A percentile compares a stretch with the other conserved stretches of the same genome.
phyloP scores from a whole-genome alignment of 306 rosid genomes.

The Lathyrus sativus region DNA sequence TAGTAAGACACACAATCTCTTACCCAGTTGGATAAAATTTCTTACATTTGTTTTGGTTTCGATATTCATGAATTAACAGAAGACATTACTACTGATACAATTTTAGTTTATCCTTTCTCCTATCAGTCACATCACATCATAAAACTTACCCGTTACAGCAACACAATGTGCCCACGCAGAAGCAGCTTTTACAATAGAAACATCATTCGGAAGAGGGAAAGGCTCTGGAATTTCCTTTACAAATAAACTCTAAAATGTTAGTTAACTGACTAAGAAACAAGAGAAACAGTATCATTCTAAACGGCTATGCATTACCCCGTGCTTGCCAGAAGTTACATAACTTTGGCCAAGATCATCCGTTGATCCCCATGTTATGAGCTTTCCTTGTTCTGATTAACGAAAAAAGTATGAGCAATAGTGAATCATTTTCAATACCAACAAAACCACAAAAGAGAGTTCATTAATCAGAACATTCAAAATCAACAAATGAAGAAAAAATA shows the following conservation, averaged over 20 bases:
- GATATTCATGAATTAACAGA: background rate
- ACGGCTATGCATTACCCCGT: constrained; percentile 65
- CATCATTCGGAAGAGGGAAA: constrained; percentile 83
- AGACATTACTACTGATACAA: constrained; percentile 2
- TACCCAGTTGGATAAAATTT: background rate
- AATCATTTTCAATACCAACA: background rate
- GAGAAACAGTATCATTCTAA: background rate
- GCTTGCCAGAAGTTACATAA: constrained; percentile 93
- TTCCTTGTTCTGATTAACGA: constrained; percentile 65
- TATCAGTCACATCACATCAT: constrained; percentile 1
- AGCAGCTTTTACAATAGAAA: constrained; percentile 67
- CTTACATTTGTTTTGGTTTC: constrained; percentile 23
- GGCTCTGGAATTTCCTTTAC: constrained; percentile 89
- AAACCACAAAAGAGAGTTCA: too few relatives aligned
- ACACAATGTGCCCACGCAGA: constrained; percentile 98
- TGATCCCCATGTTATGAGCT: constrained; percentile 96
- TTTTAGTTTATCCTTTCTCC: background rate
- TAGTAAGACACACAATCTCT: constrained; percentile 7
- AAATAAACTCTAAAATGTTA: constrained; percentile 42
- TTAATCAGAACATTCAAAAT: background rate
- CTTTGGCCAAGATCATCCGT: constrained; percentile 97
- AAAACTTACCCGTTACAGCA: constrained; percentile 70
- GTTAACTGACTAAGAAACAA: constrained; percentile 31
- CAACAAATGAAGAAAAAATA: background rate
- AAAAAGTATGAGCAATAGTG: background rate